A percentile compares a stretch with the other conserved stretches of the same genome.
Conservation (phyloP, 2,329 filamentous ascomycete species). For the Simplicillium sp. region DNA sequence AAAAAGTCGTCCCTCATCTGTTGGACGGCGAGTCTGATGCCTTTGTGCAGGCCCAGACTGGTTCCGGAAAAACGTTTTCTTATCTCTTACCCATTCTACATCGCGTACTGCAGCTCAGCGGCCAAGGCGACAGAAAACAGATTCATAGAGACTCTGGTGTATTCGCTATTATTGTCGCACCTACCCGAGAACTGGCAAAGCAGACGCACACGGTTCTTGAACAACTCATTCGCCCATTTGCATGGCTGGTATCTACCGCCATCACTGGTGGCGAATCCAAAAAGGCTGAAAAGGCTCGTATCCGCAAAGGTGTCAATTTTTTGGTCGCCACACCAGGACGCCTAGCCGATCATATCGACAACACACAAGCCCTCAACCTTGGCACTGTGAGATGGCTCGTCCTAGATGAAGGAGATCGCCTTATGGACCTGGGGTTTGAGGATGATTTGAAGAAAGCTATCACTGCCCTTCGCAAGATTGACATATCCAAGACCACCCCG, state of each 20-base stretch:
- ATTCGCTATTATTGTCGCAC: conserved; percentile 89
- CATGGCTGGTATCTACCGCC: conserved; percentile 88
- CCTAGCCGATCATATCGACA: conserved; percentile 82
- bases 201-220: conserved; percentile 87
- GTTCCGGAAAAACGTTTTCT: conserved; percentile 94
- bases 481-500: conserved; percentile 47
- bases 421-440: conserved; percentile 98
- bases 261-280: conserved; percentile 63
- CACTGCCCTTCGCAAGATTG: conserved; percentile 60
- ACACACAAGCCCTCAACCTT: conserved; percentile 82
- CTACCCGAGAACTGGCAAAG: conserved; percentile 87
- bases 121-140: conserved; percentile 38
- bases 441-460: conserved; percentile 87
- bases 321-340: conserved; percentile 90
- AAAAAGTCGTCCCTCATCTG: conserved; percentile 74
- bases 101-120: conserved; percentile 68
- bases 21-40: conserved; percentile 76
- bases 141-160: conserved; percentile 80
- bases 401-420: conserved; percentile 89
- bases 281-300: conserved; percentile 79
- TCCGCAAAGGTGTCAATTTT: conserved; percentile 92
- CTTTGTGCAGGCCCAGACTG: conserved; percentile 94
- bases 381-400: conserved; percentile 89
- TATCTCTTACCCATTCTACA: conserved; percentile 91
- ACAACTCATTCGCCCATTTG: conserved; percentile 74